Conservation (phyloP, 2,329 filamentous ascomycete genomes). For the Drechmeria coniospora region DNA sequence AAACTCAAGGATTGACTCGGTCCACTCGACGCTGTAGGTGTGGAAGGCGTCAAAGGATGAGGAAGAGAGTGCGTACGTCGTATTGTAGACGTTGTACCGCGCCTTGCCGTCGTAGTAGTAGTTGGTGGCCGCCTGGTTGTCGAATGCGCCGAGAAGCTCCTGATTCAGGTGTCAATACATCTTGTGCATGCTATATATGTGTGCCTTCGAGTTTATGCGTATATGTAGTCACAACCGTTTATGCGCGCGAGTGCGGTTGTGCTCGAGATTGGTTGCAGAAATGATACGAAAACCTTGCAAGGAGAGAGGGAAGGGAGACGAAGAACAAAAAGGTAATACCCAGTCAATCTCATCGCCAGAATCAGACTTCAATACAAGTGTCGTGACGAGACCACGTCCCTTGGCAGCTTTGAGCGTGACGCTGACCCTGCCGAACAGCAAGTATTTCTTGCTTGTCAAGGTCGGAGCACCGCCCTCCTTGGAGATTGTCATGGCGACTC, state of each 20-base stretch:
- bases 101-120: conserved; percentile 58
- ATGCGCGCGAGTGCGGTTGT: too few species aligned
- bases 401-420: conserved; percentile 54
- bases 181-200: too few species aligned
- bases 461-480: conserved; percentile 40
- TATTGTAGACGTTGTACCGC: conserved; percentile 34
- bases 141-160: conserved; percentile 14
- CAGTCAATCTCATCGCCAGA: conserved; percentile 56
- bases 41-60: conserved; percentile 30
- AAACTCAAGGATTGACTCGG: conserved; percentile 39
- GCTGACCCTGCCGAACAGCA: conserved; percentile 69
- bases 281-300: too few species aligned
- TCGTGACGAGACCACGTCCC: conserved; percentile 62
- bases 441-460: conserved; percentile 58
- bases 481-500: conserved; percentile 36
- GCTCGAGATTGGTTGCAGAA: too few species aligned
- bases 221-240: too few species aligned
- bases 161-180: conserved; percentile 1
- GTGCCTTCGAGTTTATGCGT: too few species aligned
- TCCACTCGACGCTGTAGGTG: conserved; percentile 58
- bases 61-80: conserved; percentile 28
- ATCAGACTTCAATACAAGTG: conserved; percentile 62
- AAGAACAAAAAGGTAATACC: conserved; percentile 8
- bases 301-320: too few species aligned
- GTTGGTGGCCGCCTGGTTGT: conserved; percentile 57